Conservation (phyloP, 2,329 filamentous ascomycete species). For the Aspergillaceae sp. region DNA sequence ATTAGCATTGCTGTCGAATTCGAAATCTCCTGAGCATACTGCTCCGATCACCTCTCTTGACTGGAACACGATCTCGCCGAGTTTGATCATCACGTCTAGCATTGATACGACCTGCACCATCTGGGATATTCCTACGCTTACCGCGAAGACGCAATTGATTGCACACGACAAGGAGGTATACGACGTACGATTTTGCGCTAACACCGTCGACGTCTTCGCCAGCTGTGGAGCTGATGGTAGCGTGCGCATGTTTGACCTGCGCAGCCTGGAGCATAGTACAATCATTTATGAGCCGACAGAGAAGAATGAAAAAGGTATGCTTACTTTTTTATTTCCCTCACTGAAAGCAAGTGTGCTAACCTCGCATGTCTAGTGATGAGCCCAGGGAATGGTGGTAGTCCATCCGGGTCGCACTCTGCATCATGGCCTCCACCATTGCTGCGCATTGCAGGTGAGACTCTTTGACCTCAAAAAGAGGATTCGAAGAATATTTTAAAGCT, state of each 20-base stretch:
- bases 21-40: conserved; percentile 96
- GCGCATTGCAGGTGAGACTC: conserved; percentile 34
- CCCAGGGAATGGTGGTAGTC: conserved; percentile 50
- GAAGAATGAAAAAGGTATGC: conserved; percentile 62
- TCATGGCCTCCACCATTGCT: conserved; percentile 52
- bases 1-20: conserved; percentile 87
- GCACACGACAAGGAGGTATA: conserved; percentile 99
- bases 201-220: conserved; percentile 97
- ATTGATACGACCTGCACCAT: conserved; percentile 99
- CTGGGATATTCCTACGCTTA: conserved; percentile 97
- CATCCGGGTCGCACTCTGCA: conserved; percentile 57
- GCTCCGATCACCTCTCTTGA: conserved; percentile 92
- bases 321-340: background rate
- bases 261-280: conserved; percentile 93
- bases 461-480: background rate
- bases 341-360: background rate
- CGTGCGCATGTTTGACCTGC: conserved; percentile 95
- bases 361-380: conserved; percentile 33
- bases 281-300: conserved; percentile 97
- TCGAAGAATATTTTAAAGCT: no score
- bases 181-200: conserved; percentile 94
- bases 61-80: conserved; percentile 96
- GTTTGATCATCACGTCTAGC: conserved; percentile 94
- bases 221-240: conserved; percentile 96
- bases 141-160: conserved; percentile 95